Conservation (phyloP, 1,284 basidiomycete species). For the Rhizoctonia solani region DNA sequence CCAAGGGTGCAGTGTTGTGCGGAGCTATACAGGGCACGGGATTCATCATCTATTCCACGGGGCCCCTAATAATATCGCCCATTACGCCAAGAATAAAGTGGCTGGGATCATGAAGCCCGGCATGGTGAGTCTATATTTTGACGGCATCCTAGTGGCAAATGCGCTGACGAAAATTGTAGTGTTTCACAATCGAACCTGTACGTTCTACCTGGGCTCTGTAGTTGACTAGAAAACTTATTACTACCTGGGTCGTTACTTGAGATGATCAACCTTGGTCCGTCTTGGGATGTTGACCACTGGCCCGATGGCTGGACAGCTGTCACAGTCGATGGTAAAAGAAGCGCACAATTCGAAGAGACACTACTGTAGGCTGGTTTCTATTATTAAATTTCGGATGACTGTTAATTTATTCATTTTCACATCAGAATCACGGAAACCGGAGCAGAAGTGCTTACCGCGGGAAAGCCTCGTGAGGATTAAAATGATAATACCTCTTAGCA, state of each 20-base stretch:
- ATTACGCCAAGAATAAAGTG: slow-evolving; percentile 86
- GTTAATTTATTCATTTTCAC: slow-evolving; percentile 38
- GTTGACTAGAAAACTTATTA: not conserved
- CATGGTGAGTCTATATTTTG: slow-evolving; percentile 58
- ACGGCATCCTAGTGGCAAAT: not conserved
- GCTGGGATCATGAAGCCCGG: slow-evolving; percentile 82
- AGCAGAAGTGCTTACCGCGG: slow-evolving; percentile 84
- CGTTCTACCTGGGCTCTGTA: slow-evolving; percentile 10
- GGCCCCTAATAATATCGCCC: slow-evolving; percentile 73
- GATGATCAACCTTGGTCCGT: slow-evolving; percentile 91
- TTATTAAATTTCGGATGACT: slow-evolving; percentile 37
- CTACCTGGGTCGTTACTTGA: slow-evolving; percentile 43
- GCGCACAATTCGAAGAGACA: slow-evolving; percentile 96
- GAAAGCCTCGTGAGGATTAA: slow-evolving; percentile 43
- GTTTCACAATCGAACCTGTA: slow-evolving; percentile 71
- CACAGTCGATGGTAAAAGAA: slow-evolving; percentile 84
- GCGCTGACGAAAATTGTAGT: slow-evolving; percentile 37
- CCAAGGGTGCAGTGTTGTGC: slow-evolving; percentile 81
- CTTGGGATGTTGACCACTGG: slow-evolving; percentile 77
- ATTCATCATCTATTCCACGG: slow-evolving; percentile 83
- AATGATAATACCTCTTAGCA: too few species aligned
- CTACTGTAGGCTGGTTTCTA: slow-evolving; percentile 63
- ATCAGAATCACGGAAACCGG: slow-evolving; percentile 88
- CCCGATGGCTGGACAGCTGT: slow-evolving; percentile 94
- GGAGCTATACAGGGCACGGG: slow-evolving; percentile 90